Conservation (phyloP, 139 green algal species). For the Chlamydomonas sp. region DNA sequence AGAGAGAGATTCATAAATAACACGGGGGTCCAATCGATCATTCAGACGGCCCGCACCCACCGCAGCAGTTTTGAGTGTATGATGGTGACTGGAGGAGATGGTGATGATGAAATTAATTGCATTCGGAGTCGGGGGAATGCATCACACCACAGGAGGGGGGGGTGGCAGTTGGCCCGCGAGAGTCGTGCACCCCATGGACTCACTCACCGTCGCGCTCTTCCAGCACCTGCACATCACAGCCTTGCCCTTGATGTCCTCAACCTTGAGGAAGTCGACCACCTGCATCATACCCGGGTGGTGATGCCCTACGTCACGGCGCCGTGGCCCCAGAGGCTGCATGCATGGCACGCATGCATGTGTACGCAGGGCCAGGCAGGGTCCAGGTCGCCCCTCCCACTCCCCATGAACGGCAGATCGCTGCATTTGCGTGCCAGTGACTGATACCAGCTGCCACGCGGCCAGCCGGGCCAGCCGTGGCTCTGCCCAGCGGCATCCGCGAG, state of each 20-base stretch:
- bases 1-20: no score
- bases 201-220: slow-evolving; percentile 40
- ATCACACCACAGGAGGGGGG: slow-evolving; percentile 3
- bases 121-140: slow-evolving; percentile 65
- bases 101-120: no score
- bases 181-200: not conserved
- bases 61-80: no score
- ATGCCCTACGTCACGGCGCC: not conserved
- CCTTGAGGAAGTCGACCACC: slow-evolving; percentile 41
- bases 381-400: no score
- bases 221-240: slow-evolving; percentile 64
- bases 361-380: no score
- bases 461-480: no score
- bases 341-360: not conserved
- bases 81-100: no score
- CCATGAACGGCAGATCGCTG: no score
- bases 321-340: not conserved
- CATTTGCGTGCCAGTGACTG: no score
- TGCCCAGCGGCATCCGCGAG: no score
- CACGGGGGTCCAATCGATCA: no score
- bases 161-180: not conserved
- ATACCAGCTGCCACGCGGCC: no score
- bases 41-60: slow-evolving; percentile 16
- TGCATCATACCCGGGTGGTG: not conserved
- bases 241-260: slow-evolving; percentile 33